Conservation (phyloP, 108 stramenopile genomes). For the Nannochloropsis gaditana region DNA sequence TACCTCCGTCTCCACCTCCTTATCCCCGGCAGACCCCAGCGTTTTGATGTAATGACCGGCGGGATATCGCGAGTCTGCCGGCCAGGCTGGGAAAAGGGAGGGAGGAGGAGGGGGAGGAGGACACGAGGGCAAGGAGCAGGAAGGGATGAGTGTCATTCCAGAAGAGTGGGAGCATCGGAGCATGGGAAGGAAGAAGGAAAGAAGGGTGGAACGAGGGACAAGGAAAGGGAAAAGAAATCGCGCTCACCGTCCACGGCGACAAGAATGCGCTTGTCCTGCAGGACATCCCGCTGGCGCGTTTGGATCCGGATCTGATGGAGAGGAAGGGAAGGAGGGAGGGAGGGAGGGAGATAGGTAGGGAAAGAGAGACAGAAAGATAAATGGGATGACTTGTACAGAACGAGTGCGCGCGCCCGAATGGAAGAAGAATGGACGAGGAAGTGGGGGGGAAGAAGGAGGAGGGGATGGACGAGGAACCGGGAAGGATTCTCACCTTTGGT, state of each 20-base stretch:
- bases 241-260: constrained; percentile 71
- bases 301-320: constrained; percentile 37
- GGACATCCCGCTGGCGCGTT: constrained; percentile 40
- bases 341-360: background rate
- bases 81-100: constrained; percentile 75
- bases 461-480: background rate
- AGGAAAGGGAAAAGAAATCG: constrained; percentile 68
- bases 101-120: constrained; percentile 36
- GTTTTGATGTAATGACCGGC: constrained; percentile 84
- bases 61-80: constrained; percentile 71
- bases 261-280: constrained; percentile 57
- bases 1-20: constrained; percentile 84
- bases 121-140: constrained; percentile 68
- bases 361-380: background rate
- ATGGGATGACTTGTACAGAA: background rate
- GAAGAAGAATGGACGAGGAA: background rate
- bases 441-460: background rate
- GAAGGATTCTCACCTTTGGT: constrained; percentile 22
- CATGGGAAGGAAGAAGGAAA: constrained; percentile 24
- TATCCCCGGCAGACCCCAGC: constrained; percentile 77
- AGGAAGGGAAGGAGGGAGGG: background rate
- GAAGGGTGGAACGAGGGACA: constrained; percentile 71
- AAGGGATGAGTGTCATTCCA: constrained; percentile 21
- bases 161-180: background rate
- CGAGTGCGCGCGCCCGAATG: too few species aligned